phyloP scores from a whole-genome alignment of 257 asterid species.

The Solanum etuberosum region DNA sequence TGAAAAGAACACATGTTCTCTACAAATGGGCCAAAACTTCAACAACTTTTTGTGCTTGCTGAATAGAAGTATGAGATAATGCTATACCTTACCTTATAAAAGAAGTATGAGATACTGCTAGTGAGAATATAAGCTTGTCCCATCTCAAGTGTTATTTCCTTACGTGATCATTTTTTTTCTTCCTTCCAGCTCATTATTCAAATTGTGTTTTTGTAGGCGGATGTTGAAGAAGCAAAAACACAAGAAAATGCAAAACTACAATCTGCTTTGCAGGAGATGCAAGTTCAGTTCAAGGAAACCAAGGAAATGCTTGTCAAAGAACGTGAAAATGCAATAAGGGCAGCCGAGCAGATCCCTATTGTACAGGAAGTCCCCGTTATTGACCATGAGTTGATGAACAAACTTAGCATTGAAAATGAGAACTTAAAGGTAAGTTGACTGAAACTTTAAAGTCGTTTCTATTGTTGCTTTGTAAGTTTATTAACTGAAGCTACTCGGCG shows the following conservation, averaged over 20 bases:
- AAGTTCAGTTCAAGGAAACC: constrained; percentile 68
- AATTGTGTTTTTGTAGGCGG: constrained; percentile 39
- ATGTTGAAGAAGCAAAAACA: constrained; percentile 85
- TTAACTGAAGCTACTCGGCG: neutral
- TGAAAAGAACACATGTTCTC: neutral
- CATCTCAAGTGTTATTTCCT: neutral
- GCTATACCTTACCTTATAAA: neutral
- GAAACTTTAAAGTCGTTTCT: neutral
- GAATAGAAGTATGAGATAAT: neutral
- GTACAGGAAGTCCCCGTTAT: constrained; percentile 83
- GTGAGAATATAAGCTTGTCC: neutral
- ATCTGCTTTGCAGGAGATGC: constrained; percentile 71
- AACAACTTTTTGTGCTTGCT: neutral
- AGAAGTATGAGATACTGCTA: neutral
- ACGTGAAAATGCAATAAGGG: constrained; percentile 46
- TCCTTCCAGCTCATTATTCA: neutral
- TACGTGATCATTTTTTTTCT: neutral
- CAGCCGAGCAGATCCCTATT: constrained; percentile 51
- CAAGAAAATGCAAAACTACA: constrained; percentile 81
- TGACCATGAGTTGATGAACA: constrained; percentile 73
- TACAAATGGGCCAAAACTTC: neutral
- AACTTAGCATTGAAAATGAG: constrained; percentile 74
- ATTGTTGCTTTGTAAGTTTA: neutral
- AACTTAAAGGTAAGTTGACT: constrained; percentile 52
- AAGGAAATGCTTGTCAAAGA: constrained; percentile 63